These are phyloP conservation scores for Cryphonectria parasitica DNA, from an alignment of 2,329 filamentous ascomycete genomes.

Conservation along the genomic window DNA sequence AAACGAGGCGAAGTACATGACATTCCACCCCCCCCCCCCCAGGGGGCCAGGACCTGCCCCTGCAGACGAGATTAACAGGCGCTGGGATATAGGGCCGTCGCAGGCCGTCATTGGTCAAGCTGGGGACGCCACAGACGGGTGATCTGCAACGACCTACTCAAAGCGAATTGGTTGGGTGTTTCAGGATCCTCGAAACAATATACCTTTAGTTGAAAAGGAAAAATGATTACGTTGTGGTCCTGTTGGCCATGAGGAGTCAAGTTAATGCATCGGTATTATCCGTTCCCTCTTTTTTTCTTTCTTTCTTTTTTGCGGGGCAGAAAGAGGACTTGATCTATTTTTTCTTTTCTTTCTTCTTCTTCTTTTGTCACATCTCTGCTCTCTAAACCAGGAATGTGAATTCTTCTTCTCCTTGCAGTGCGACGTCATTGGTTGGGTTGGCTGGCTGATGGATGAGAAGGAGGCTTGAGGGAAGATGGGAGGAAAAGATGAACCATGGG, in stretches of 20 bases:
- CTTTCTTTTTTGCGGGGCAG: background rate
- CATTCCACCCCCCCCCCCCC: background rate
- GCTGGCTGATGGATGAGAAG: background rate
- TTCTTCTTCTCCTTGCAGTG: background rate
- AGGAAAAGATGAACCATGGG: background rate
- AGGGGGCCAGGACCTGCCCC: background rate
- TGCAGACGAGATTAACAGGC: background rate
- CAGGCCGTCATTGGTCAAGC: background rate
- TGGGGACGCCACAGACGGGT: background rate
- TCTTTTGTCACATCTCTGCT: background rate
- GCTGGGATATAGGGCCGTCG: background rate
- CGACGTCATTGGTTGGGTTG: background rate
- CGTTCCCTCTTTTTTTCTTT: too few species aligned
- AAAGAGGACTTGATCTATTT: background rate
- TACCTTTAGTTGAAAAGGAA: background rate
- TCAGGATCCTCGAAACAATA: constrained; percentile 7
- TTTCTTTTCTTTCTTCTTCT: background rate
- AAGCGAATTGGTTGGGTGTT: constrained; percentile 3
- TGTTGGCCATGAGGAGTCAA: background rate
- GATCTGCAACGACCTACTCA: constrained; percentile 2
- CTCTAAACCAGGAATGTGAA: background rate
- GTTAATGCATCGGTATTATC: background rate
- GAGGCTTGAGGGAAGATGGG: background rate
- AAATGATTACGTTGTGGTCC: background rate
- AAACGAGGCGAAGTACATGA: constrained; percentile 2